Percentiles rank a stretch among this genome's conserved stretches.
Evolutionary conservation across 2,329 filamentous ascomycete genomes (phyloP).

Genomic region (Venturiaceae sp.): DNA sequence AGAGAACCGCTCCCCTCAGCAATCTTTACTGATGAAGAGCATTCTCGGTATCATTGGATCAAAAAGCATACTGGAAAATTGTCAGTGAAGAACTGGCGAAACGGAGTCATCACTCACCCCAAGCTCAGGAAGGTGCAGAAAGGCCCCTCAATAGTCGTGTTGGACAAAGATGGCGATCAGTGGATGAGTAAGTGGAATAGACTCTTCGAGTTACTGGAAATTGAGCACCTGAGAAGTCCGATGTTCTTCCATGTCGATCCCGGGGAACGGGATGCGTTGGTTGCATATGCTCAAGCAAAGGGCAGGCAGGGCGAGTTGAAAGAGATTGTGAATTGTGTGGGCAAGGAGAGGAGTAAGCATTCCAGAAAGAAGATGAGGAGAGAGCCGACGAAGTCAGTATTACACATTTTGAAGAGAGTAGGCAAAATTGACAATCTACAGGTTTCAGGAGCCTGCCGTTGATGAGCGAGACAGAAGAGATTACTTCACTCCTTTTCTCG

Average conservation of each 20-base stretch:
- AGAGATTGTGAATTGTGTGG: conserved; percentile 65
- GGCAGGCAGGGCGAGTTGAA: conserved; percentile 39
- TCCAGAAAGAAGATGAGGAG: conserved; percentile 53
- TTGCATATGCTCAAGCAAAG: conserved; percentile 57
- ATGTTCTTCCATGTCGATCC: conserved; percentile 81
- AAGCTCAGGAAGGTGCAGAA: conserved; percentile 12
- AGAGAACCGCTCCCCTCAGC: conserved; percentile 46
- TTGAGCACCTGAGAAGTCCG: conserved; percentile 63
- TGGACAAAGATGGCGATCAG: conserved; percentile 52
- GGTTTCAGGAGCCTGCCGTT: background rate
- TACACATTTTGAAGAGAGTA: conserved; percentile 8
- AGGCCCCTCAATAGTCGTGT: conserved; percentile 45
- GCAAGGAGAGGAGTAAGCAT: conserved; percentile 73
- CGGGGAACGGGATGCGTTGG: conserved; percentile 60
- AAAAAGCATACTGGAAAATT: conserved; percentile 53
- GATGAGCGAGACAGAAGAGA: conserved; percentile 31
- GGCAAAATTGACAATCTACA: background rate
- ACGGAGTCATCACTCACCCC: conserved; percentile 21
- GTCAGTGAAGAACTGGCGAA: conserved; percentile 44
- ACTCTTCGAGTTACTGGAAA: conserved; percentile 59
- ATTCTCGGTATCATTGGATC: conserved; percentile 66
- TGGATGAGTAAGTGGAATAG: conserved; percentile 67
- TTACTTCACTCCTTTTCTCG: conserved; percentile 32
- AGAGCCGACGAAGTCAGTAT: conserved; percentile 33
- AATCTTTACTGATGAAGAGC: conserved; percentile 43